These are phyloP conservation scores for Ambrosiella cleistominuta DNA, from an alignment of 2,329 filamentous ascomycete genomes.

Conservation along the genomic window DNA sequence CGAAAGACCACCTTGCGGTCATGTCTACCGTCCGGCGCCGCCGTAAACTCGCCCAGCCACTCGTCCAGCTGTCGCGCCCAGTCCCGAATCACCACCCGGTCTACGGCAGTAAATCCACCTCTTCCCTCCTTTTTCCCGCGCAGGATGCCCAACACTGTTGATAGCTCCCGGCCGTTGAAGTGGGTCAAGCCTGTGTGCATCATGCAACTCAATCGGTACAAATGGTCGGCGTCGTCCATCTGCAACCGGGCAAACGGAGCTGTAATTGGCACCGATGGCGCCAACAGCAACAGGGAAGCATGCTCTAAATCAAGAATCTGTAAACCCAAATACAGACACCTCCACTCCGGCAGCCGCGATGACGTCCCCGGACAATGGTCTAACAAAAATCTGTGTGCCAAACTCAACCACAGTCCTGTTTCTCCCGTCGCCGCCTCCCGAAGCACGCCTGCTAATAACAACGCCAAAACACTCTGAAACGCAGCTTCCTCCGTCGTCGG, in stretches of 20 bases:
- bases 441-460: slow-evolving; percentile 25
- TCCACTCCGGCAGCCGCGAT: slow-evolving; percentile 23
- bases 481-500: slow-evolving; percentile 21
- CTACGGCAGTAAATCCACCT: slow-evolving; percentile 24
- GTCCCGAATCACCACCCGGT: slow-evolving; percentile 25
- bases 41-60: slow-evolving; percentile 25
- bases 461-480: slow-evolving; percentile 25
- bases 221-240: slow-evolving; percentile 23
- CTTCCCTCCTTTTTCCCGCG: slow-evolving; percentile 26
- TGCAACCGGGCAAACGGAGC: slow-evolving; percentile 23
- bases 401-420: slow-evolving; percentile 27
- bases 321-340: slow-evolving; percentile 22
- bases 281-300: slow-evolving; percentile 25
- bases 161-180: slow-evolving; percentile 25
- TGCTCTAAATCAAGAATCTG: slow-evolving; percentile 29
- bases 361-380: slow-evolving; percentile 21
- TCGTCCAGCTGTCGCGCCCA: slow-evolving; percentile 26
- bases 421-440: slow-evolving; percentile 25
- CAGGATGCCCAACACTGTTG: slow-evolving; percentile 26
- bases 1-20: slow-evolving; percentile 11
- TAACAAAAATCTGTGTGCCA: slow-evolving; percentile 25
- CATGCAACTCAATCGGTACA: slow-evolving; percentile 26
- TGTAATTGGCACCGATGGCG: slow-evolving; percentile 24
- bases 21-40: slow-evolving; percentile 5
- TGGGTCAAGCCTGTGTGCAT: slow-evolving; percentile 27